phyloP scores from a whole-genome alignment of 2,329 filamentous ascomycete genomes.

The Trichothecium sympodiale region DNA sequence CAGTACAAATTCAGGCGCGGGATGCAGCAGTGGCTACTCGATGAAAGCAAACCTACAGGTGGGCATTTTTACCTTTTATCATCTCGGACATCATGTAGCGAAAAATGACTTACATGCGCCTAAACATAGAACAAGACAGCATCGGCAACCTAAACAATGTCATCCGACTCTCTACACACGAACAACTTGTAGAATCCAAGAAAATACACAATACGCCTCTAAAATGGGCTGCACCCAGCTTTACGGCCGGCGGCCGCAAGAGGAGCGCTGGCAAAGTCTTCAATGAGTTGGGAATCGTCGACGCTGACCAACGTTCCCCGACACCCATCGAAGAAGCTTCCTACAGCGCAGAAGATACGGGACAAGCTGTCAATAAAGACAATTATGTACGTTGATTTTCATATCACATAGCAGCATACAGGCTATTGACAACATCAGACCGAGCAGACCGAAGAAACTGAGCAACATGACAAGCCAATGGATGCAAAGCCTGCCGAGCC shows the following conservation, averaged over 20 bases:
- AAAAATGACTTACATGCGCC: neutral
- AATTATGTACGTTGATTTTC: constrained; percentile 14
- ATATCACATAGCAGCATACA: too few species aligned
- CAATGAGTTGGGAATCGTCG: constrained; percentile 1
- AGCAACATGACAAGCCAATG: constrained; percentile 8
- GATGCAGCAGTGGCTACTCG: constrained; percentile 56
- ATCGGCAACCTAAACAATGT: constrained; percentile 38
- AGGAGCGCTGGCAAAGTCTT: constrained; percentile 1
- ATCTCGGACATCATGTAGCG: neutral
- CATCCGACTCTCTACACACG: constrained; percentile 14
- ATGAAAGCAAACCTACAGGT: constrained; percentile 52
- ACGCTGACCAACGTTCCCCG: constrained; percentile 13
- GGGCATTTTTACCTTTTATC: constrained; percentile 13
- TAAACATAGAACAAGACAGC: constrained; percentile 24
- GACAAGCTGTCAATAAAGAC: constrained; percentile 26
- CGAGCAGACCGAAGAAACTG: neutral
- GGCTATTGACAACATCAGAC: too few species aligned
- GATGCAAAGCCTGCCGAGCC: constrained; percentile 4
- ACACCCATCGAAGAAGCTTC: constrained; percentile 30
- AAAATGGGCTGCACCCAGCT: too few species aligned
- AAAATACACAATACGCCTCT: too few species aligned
- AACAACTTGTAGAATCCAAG: too few species aligned
- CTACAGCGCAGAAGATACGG: constrained; percentile 31
- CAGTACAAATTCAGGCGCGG: constrained; percentile 69
- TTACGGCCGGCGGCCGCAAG: neutral